These are phyloP conservation scores for Leucoagaricus sp. DNA, from an alignment of 1,284 basidiomycete species.

Conservation along the genomic window DNA sequence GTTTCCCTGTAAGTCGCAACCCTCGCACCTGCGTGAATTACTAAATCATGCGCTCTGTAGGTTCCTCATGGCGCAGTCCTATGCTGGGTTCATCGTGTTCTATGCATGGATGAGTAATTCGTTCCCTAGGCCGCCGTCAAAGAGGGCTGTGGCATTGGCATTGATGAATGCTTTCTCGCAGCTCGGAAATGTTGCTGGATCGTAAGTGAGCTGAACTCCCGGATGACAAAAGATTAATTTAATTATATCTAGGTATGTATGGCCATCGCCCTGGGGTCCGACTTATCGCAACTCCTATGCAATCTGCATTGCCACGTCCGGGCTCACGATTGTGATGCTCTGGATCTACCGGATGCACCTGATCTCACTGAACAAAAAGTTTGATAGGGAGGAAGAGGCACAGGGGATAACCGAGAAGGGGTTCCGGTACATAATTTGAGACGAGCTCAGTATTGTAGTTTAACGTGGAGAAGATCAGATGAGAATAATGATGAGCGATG, in stretches of 20 bases:
- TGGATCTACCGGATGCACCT: slow-evolving; percentile 28
- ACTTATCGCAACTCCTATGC: slow-evolving; percentile 26
- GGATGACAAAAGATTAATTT: not conserved
- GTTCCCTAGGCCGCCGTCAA: slow-evolving; percentile 67
- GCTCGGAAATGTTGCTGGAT: slow-evolving; percentile 69
- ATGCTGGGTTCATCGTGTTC: slow-evolving; percentile 66
- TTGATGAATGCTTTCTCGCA: slow-evolving; percentile 72
- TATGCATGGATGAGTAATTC: slow-evolving; percentile 70
- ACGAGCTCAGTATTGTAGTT: not conserved
- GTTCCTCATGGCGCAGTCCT: slow-evolving; percentile 74
- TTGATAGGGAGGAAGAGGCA: slow-evolving; percentile 35
- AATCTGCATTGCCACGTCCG: slow-evolving; percentile 25
- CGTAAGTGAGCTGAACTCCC: slow-evolving; percentile 42
- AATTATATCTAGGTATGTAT: slow-evolving; percentile 23
- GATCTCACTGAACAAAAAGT: slow-evolving; percentile 29
- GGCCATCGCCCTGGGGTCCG: slow-evolving; percentile 27
- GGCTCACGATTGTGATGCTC: slow-evolving; percentile 24
- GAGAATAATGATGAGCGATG: slow-evolving; percentile 5
- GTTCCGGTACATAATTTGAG: slow-evolving; percentile 41
- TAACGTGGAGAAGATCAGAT: not conserved
- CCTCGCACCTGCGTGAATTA: not conserved
- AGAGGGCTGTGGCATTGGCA: slow-evolving; percentile 70
- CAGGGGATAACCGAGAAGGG: slow-evolving; percentile 31
- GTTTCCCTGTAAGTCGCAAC: slow-evolving; percentile 54
- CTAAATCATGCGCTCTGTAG: slow-evolving; percentile 29